A percentile compares a stretch with the other conserved stretches of the same genome.
These are phyloP conservation scores for Trichoderma virens DNA, from an alignment of 495 filamentous ascomycete species.

Conservation along the genomic window DNA sequence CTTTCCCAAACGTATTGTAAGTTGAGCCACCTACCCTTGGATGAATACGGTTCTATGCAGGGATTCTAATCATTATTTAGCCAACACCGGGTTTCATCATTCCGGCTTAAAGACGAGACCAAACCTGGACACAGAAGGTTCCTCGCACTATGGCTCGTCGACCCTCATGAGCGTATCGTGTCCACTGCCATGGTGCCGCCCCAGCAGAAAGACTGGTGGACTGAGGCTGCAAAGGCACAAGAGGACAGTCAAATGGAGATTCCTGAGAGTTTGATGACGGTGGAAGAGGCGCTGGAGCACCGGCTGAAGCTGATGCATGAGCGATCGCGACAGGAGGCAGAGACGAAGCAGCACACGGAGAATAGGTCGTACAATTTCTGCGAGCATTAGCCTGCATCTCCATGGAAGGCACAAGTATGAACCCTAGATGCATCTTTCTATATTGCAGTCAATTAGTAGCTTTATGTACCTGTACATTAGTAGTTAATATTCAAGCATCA, in stretches of 20 bases:
- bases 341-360: neutral
- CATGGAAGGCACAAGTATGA: neutral
- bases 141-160: conserved; percentile 50
- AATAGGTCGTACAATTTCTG: conserved; percentile 1
- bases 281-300: conserved; percentile 38
- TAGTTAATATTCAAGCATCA: no score
- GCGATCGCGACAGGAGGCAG: conserved; percentile 19
- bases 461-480: no score
- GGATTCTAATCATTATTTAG: neutral
- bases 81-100: conserved; percentile 47
- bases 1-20: conserved; percentile 34
- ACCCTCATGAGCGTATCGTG: conserved; percentile 42
- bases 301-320: conserved; percentile 43
- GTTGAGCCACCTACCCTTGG: neutral
- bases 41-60: neutral
- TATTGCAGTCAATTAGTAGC: neutral
- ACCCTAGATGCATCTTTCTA: neutral
- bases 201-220: conserved; percentile 37
- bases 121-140: conserved; percentile 49
- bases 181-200: conserved; percentile 52
- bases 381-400: neutral
- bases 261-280: conserved; percentile 21
- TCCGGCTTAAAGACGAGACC: conserved; percentile 38
- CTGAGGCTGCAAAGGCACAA: conserved; percentile 13
- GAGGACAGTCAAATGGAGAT: no score